Evolutionary conservation across 208 protist genomes (phyloP), one percentile per base, ranked within the genome.

Genomic region (Crithidia thermophila): DNA sequence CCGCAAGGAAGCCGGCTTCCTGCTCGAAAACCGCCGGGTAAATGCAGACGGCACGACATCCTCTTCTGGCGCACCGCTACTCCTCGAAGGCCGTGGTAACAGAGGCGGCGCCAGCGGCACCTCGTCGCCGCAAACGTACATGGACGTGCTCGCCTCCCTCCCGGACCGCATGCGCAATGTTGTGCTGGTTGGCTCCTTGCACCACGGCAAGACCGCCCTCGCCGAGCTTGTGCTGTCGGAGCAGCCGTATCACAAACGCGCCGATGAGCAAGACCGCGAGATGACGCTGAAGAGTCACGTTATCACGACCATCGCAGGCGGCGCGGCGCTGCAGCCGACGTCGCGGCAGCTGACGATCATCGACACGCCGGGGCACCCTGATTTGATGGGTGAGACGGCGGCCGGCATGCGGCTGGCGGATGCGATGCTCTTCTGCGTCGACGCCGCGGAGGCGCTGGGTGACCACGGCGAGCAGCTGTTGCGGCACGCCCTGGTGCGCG

Each of bases 321-420:
- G 87, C 0, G 75, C 69, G 7, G 51, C 49, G 50, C 67, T 82
- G 28, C 81, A 95, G 67, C 56, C 72, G 1, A 64, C 85, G 0
- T 82, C 81, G 34, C 81, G 84, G 52, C 80, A 99, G 14, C 39
- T 99, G 6, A 99, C 99, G 64, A 68, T 99, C 20, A 83, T 99
- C 11, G 99, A 99, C 90, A 99, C 99, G 3, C 99, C 99, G 13
- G 98, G 98, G 2, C 98, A 99, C 73, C 88, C 98, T 20, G 98
- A 99, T 58, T 99, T 99, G 74, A 80, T 79, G 14, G 98, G 98
- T 47, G 98, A 99, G 75, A 90, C 88, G 3, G 81, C 87, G 13
- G 91, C 97, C 4, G 90, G 90, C 0, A 59, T 99, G 25, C 82
- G 97, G n/a, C 62, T 99, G 10, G 88, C 84, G 25, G 99, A 99